These are phyloP conservation scores for Gonapodya prolifera DNA, from an alignment of 192 early-diverging fungal genomes.

Conservation along the genomic window DNA sequence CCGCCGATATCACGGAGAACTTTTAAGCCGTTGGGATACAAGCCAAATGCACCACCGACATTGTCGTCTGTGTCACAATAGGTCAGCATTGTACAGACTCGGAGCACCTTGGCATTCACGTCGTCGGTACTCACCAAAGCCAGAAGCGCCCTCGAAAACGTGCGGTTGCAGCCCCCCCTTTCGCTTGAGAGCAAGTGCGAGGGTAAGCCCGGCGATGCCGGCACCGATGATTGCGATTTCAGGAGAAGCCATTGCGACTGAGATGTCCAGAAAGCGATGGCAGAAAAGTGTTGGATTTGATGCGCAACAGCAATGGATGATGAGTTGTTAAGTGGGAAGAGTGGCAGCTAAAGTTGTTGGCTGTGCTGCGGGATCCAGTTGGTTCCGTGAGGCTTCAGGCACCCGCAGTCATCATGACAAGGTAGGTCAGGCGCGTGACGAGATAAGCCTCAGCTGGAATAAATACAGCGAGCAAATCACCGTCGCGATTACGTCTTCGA, in stretches of 20 bases:
- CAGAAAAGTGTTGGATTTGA: no score
- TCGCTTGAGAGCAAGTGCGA: constrained; percentile 22
- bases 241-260: neutral
- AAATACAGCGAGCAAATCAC: no score
- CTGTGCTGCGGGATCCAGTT: no score
- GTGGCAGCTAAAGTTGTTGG: no score
- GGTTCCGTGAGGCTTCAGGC: no score
- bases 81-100: neutral
- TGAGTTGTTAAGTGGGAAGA: no score
- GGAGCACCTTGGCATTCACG: neutral
- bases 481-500: no score
- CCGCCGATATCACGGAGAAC: neutral
- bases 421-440: no score
- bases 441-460: no score
- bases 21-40: constrained; percentile 21
- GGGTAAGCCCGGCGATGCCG: constrained; percentile 13
- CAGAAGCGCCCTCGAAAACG: constrained; percentile 19
- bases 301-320: no score
- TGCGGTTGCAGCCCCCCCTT: constrained; percentile 4
- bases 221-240: constrained; percentile 14
- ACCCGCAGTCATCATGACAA: no score
- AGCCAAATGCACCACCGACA: constrained; percentile 19
- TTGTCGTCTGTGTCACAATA: constrained; percentile 8
- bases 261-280: no score
- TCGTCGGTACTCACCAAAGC: constrained; percentile 9